Percentiles rank a stretch among this genome's conserved stretches.
Evolutionary conservation across 2,329 filamentous ascomycete genomes (phyloP).

Genomic region (Colletotrichum orbiculare): DNA sequence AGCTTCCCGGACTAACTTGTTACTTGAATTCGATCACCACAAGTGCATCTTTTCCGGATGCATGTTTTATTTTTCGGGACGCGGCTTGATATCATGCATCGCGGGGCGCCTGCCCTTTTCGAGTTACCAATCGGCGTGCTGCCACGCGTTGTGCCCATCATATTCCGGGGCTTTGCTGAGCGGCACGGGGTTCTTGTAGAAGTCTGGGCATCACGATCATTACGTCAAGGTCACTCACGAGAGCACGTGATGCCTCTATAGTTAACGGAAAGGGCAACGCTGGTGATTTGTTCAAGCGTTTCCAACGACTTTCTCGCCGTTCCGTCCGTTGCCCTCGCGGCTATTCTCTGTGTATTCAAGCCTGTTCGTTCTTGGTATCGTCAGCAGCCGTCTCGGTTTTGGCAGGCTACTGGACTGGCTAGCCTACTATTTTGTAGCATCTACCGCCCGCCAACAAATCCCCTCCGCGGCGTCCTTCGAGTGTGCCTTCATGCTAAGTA

Average conservation of each 20-base stretch:
- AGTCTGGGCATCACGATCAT: neutral
- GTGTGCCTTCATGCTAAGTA: neutral
- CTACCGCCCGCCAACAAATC: neutral
- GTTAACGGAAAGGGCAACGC: too few species aligned
- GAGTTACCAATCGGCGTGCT: neutral
- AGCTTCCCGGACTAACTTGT: neutral
- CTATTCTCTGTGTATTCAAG: neutral
- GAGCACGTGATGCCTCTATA: constrained; percentile 5
- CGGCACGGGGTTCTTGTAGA: too few species aligned
- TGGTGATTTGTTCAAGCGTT: too few species aligned
- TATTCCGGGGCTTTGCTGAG: too few species aligned
- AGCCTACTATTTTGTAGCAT: neutral
- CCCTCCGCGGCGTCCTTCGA: neutral
- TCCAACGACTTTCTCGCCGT: too few species aligned
- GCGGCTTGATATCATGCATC: constrained; percentile 25
- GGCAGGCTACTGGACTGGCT: too few species aligned
- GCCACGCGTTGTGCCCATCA: neutral
- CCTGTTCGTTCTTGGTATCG: neutral
- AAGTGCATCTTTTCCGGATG: constrained; percentile 16
- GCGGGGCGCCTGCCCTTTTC: neutral
- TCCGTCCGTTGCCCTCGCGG: too few species aligned
- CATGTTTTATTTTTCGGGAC: constrained; percentile 6
- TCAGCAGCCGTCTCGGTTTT: too few species aligned
- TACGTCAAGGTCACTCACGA: constrained; percentile 24
- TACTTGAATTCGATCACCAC: constrained; percentile 1